Conservation (phyloP, 2,329 filamentous ascomycete species). For the Ophiostoma sp. region DNA sequence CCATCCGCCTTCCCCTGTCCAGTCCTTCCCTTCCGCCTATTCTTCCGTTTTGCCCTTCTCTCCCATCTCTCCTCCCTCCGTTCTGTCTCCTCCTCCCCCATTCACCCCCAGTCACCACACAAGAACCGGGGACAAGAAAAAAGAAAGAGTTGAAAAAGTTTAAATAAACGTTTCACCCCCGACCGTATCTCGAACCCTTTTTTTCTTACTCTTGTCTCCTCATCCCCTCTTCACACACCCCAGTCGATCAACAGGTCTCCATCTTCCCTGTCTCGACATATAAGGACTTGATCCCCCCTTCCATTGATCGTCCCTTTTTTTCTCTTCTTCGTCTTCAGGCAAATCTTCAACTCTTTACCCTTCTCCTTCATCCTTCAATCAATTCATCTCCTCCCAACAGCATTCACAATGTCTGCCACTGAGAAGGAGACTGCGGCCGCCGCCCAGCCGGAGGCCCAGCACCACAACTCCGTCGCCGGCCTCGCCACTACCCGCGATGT, state of each 20-base stretch:
- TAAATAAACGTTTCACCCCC: constrained; percentile 26
- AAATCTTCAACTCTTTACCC: neutral
- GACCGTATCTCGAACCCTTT: neutral
- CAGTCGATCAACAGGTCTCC: constrained; percentile 16
- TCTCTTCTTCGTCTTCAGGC: neutral
- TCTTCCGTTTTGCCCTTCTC: neutral
- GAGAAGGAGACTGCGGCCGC: constrained; percentile 26
- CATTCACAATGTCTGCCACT: constrained; percentile 24
- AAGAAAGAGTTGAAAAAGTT: neutral
- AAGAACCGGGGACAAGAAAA: constrained; percentile 12
- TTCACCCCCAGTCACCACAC: constrained; percentile 11
- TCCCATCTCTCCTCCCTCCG: neutral
- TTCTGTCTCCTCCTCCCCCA: neutral
- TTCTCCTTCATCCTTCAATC: neutral
- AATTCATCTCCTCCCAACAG: neutral
- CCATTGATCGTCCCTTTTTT: neutral
- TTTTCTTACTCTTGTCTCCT: neutral
- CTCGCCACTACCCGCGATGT: constrained; percentile 48
- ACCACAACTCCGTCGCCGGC: constrained; percentile 24
- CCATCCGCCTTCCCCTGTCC: neutral
- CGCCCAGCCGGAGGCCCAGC: constrained; percentile 15
- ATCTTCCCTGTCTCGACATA: constrained; percentile 16
- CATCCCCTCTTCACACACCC: constrained; percentile 7
- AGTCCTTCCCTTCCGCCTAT: neutral
- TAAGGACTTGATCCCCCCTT: constrained; percentile 7